Evolutionary conservation across 805 yeast genomes (phyloP).

Genomic region (Zygotorulaspora sp.): DNA sequence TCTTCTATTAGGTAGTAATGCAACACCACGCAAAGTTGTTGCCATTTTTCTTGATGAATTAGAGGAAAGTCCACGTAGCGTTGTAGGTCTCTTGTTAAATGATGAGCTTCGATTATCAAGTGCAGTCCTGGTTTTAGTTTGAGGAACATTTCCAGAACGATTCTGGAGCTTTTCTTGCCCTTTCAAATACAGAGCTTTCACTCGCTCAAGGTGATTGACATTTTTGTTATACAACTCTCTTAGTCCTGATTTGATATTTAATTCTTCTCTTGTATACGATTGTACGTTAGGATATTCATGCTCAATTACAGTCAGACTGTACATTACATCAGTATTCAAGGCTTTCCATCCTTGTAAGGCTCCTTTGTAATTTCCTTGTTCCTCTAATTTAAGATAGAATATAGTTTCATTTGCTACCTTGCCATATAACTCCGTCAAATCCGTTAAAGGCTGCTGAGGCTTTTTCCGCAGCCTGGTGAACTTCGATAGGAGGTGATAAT

Average conservation of each 20-base stretch:
- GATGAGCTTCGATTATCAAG: conserved; percentile 21
- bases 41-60: conserved; percentile 26
- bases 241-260: conserved; percentile 39
- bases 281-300: conserved; percentile 34
- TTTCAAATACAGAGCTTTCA: conserved; percentile 22
- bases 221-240: conserved; percentile 38
- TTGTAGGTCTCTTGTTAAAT: conserved; percentile 17
- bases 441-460: conserved; percentile 57
- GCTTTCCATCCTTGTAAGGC: conserved; percentile 73
- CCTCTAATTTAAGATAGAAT: conserved; percentile 54
- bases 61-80: conserved; percentile 12
- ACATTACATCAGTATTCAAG: conserved; percentile 57
- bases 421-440: conserved; percentile 55
- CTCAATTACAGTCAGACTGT: conserved; percentile 51
- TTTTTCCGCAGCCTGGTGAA: conserved; percentile 43
- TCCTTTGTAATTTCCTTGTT: conserved; percentile 45
- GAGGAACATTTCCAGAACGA: conserved; percentile 1
- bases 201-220: conserved; percentile 40
- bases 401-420: conserved; percentile 59
- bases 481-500: conserved; percentile 17
- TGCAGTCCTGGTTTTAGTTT: not conserved
- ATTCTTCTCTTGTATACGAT: conserved; percentile 43
- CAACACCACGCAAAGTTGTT: conserved; percentile 34
- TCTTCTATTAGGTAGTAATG: conserved; percentile 6
- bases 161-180: conserved; percentile 6